Percentiles rank a stretch among this genome's conserved stretches.
These are phyloP conservation scores for Taiwanofungus camphoratus DNA, from an alignment of 1,284 basidiomycete species.

Conservation along the genomic window DNA sequence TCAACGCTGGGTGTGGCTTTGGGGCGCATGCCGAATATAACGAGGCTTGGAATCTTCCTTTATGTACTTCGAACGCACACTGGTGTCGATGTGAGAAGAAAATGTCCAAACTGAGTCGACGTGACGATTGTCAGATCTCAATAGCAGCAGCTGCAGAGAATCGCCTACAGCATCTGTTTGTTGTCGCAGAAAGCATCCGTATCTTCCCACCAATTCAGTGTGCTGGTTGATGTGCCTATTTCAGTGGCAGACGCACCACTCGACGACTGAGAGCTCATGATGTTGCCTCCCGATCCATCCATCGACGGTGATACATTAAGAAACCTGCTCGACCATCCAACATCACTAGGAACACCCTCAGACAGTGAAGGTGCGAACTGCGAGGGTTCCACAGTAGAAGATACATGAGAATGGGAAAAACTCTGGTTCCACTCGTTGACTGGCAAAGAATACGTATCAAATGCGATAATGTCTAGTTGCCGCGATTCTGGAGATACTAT, in stretches of 20 bases:
- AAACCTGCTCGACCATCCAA: not conserved
- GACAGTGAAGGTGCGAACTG: not conserved
- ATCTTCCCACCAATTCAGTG: conserved; percentile 23
- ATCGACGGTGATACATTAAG: not conserved
- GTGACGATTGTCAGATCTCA: conserved; percentile 4
- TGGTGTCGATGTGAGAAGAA: conserved; percentile 55
- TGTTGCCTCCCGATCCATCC: not conserved
- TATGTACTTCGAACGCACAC: conserved; percentile 50
- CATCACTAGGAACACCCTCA: not conserved
- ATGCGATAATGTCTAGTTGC: too few species aligned
- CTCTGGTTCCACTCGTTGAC: not conserved
- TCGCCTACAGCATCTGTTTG: conserved; percentile 35
- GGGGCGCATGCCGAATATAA: conserved; percentile 25
- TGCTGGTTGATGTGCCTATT: conserved; percentile 4
- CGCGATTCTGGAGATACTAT: too few species aligned
- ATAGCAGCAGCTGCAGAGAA: conserved; percentile 8
- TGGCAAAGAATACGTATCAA: too few species aligned
- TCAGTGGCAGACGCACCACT: conserved; percentile 1
- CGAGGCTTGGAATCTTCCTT: conserved; percentile 36
- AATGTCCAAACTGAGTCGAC: conserved; percentile 39
- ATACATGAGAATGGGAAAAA: not conserved
- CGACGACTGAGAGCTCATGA: conserved; percentile 8
- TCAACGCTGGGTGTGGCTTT: conserved; percentile 49
- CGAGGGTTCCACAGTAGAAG: not conserved
- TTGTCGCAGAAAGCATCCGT: conserved; percentile 27